Percentiles rank a stretch among this genome's conserved stretches.
These are phyloP conservation scores for Paraurostyla sp. DNA, from an alignment of 73 alveolate species.

Conservation along the genomic window DNA sequence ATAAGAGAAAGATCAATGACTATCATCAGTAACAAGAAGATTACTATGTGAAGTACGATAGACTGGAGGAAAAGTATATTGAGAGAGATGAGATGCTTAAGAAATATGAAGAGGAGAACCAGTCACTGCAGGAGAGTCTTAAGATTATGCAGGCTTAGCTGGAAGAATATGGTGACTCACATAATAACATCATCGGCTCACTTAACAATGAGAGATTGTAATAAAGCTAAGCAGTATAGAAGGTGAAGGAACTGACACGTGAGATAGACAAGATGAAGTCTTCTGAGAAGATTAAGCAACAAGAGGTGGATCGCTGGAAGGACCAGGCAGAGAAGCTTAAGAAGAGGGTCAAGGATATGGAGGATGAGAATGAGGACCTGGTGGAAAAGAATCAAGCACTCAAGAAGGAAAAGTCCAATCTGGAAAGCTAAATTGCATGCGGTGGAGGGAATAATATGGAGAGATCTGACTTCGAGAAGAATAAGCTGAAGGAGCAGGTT, in stretches of 20 bases:
- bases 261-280: not conserved
- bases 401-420: not conserved
- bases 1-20: not conserved
- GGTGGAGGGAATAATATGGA: not conserved
- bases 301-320: not conserved
- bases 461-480: not conserved
- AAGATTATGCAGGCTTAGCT: not conserved
- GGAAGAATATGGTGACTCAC: conserved; percentile 20
- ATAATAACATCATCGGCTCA: not conserved
- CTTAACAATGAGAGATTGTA: conserved; percentile 4
- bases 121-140: not conserved
- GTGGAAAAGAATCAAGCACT: conserved; percentile 9
- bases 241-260: conserved; percentile 9
- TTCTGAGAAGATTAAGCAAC: not conserved
- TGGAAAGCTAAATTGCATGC: not conserved
- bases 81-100: conserved; percentile 18
- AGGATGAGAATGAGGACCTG: conserved; percentile 37
- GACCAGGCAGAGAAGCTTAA: not conserved
- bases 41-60: not conserved
- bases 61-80: conserved; percentile 14
- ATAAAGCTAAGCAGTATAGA: not conserved
- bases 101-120: conserved; percentile 35
- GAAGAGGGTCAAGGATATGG: conserved; percentile 26
- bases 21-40: not conserved
- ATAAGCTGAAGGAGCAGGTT: conserved; percentile 12